A percentile compares a stretch with the other conserved stretches of the same genome.
phyloP scores from a whole-genome alignment of 2,329 filamentous ascomycete genomes.

The Orbilia quercus region DNA sequence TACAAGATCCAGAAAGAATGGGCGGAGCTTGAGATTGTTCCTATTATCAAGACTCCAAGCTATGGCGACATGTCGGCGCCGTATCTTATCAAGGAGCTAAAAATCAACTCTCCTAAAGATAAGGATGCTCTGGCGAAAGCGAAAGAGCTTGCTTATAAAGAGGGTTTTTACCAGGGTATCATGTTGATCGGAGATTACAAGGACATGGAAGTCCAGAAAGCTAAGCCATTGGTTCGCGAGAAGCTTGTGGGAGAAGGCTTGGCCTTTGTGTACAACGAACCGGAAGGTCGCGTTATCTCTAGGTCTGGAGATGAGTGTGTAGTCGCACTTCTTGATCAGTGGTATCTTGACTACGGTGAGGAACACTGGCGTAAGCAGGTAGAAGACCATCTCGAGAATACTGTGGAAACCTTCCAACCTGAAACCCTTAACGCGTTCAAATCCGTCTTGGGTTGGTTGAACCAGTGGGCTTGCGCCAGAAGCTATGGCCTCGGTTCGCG shows the following conservation, averaged over 20 bases:
- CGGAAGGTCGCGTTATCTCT: constrained; percentile 87
- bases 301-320: constrained; percentile 93
- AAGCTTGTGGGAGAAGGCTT: constrained; percentile 79
- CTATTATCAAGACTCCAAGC: constrained; percentile 87
- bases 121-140: constrained; percentile 88
- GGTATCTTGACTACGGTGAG: constrained; percentile 97
- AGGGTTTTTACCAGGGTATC: constrained; percentile 94
- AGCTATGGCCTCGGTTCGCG: constrained; percentile 93
- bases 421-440: constrained; percentile 84
- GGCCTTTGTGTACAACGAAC: constrained; percentile 93
- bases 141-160: constrained; percentile 96
- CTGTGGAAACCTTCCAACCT: constrained; percentile 80
- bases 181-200: constrained; percentile 89
- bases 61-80: constrained; percentile 88
- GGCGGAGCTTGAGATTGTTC: constrained; percentile 88
- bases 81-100: constrained; percentile 86
- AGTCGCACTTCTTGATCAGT: constrained; percentile 92
- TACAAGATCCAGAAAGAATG: constrained; percentile 97
- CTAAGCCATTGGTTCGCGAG: constrained; percentile 84
- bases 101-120: constrained; percentile 97
- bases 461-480: constrained; percentile 93
- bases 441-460: constrained; percentile 88
- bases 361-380: constrained; percentile 84
- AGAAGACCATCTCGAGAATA: constrained; percentile 76
- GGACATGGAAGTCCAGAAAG: constrained; percentile 84